Conservation (phyloP, 2,329 filamentous ascomycete species). For the Samsoniella hepiali region DNA sequence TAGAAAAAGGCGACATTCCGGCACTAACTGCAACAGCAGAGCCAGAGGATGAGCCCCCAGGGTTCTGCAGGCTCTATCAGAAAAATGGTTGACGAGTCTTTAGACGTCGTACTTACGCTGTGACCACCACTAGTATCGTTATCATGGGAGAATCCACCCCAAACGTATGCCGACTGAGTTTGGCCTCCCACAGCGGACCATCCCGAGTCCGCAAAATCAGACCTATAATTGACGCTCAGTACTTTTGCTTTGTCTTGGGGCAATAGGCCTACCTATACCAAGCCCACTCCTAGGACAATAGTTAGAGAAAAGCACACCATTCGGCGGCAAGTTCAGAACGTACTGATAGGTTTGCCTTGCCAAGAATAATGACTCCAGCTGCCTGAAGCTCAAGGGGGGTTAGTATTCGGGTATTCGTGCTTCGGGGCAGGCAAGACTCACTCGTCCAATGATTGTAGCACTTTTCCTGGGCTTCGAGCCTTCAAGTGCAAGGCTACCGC, state of each 20-base stretch:
- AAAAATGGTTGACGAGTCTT: background rate
- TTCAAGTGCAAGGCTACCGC: constrained; percentile 20
- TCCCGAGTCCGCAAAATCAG: constrained; percentile 13
- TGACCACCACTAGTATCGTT: constrained; percentile 18
- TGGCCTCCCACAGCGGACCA: constrained; percentile 22
- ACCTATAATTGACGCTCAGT: background rate
- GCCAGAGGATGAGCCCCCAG: constrained; percentile 55
- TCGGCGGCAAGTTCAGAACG: background rate
- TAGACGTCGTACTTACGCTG: constrained; percentile 14
- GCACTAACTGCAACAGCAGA: constrained; percentile 53
- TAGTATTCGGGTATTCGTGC: background rate
- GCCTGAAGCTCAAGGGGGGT: constrained; percentile 5
- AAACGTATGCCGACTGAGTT: constrained; percentile 20
- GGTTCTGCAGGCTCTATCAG: constrained; percentile 17
- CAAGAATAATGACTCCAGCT: constrained; percentile 20
- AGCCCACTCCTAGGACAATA: background rate
- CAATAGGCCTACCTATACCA: background rate
- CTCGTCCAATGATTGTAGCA: constrained; percentile 18
- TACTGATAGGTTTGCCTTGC: constrained; percentile 21
- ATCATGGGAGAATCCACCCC: constrained; percentile 9
- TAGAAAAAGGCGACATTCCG: constrained; percentile 50
- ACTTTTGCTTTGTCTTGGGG: background rate
- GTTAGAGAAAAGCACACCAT: background rate
- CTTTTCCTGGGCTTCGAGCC: constrained; percentile 20
- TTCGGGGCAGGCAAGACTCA: background rate